Evolutionary conservation across 2,329 filamentous ascomycete genomes (phyloP).

Genomic region (Fonsecaea multimorphosa): DNA sequence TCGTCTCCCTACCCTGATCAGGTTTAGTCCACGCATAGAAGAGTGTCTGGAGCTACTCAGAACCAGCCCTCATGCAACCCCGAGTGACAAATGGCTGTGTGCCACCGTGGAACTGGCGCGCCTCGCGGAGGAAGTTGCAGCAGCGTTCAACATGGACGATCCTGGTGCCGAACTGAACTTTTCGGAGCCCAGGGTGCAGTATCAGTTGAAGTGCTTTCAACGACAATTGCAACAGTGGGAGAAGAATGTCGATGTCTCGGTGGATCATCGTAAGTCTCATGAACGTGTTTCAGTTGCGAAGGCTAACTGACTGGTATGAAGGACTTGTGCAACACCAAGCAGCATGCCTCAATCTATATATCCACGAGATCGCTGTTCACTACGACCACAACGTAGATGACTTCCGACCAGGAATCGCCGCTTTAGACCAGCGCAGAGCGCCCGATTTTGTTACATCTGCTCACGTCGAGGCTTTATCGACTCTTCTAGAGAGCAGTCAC

Average conservation of each 20-base stretch:
- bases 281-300: too few species aligned
- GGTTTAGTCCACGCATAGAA: constrained; percentile 67
- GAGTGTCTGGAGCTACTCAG: constrained; percentile 65
- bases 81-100: constrained; percentile 61
- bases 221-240: constrained; percentile 67
- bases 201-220: constrained; percentile 69
- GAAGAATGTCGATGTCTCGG: constrained; percentile 57
- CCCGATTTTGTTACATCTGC: constrained; percentile 55
- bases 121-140: constrained; percentile 71
- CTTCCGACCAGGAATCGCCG: constrained; percentile 47
- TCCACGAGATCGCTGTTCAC: constrained; percentile 76
- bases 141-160: constrained; percentile 71
- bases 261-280: constrained; percentile 62
- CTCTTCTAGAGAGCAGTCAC: constrained; percentile 68
- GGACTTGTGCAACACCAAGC: constrained; percentile 63
- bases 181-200: constrained; percentile 67
- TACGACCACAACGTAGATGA: constrained; percentile 65
- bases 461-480: constrained; percentile 70
- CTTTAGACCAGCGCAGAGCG: constrained; percentile 13
- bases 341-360: constrained; percentile 70
- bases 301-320: constrained; percentile 2
- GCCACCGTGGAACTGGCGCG: constrained; percentile 63
- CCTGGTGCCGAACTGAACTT: constrained; percentile 60
- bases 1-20: constrained; percentile 62
- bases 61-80: constrained; percentile 60